Evolutionary conservation across 2,329 filamentous ascomycete genomes (phyloP), one percentile per base, ranked within the genome.

Genomic region (Aspergillus sp.): DNA sequence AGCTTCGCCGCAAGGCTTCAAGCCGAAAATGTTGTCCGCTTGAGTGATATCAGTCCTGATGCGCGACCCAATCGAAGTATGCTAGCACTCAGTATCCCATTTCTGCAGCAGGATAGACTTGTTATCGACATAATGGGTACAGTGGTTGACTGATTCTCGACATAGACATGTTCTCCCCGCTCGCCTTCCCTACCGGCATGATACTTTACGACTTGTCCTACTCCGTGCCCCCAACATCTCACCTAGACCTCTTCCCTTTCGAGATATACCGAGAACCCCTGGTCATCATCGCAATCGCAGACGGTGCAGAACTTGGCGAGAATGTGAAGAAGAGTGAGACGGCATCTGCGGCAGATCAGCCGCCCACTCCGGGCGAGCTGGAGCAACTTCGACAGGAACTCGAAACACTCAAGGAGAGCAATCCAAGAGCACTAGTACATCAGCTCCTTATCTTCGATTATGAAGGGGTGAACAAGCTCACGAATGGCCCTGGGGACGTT

Each of bases 161-260:
- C 62, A 56, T 75, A 96, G 92, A 92, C 77, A 93, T 95, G 88
- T 97, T 98, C 78, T 96, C 92, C 60, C 94, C 94, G 42, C 81
- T 95, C 70, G 91, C 90, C 13, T 96, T 95, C 75, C 92, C 92
- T 10, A 86, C 88, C 67, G 94, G 94, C 62, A 88, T 88, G 70
- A 89, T 98, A 62, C 84, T 97, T 69, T 97, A 95, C 82, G 90
- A 96, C 74, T 84, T 97, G 63, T 88, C 90, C 60, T 92, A 90
- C 62, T 89, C 92, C 70, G 82, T 90, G 58, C 90, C 92, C 23
- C 88, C 90, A n/a, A 84, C 88, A 32, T 91, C 91, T 32, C 91
- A 96, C 72, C 81, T 91, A 47, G 85, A 91, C 19, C 80, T 96
- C 42, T 90, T 90, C 39, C 93, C 95, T 1, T 97, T 97, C 80